Conservation (phyloP, 2,329 filamentous ascomycete genomes). For the Pochonia chlamydosporia region DNA sequence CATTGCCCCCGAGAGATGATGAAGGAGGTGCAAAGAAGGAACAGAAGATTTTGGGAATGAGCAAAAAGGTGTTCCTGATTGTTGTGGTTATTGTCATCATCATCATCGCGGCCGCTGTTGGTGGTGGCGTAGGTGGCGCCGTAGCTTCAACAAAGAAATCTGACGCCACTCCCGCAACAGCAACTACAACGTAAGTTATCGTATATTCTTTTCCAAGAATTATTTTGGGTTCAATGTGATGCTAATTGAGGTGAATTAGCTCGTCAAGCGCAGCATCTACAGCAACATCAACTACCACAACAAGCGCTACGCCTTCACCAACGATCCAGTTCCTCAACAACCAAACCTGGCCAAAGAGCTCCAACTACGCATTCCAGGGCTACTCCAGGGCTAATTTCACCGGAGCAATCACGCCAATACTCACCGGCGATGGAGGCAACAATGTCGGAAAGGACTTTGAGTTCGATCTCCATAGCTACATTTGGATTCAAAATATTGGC, state of each 20-base stretch:
- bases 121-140: neutral
- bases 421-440: neutral
- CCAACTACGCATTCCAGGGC: neutral
- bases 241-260: no score
- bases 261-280: constrained; percentile 4
- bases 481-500: neutral
- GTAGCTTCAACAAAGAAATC: neutral
- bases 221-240: no score
- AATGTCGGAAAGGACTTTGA: neutral
- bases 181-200: neutral
- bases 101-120: neutral
- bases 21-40: neutral
- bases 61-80: neutral
- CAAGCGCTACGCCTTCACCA: constrained; percentile 8
- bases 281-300: constrained; percentile 8
- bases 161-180: neutral
- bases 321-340: neutral
- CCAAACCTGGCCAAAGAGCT: neutral
- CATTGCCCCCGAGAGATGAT: neutral
- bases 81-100: neutral
- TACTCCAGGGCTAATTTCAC: neutral
- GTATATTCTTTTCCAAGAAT: neutral
- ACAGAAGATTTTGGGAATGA: neutral
- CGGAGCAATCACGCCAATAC: neutral
- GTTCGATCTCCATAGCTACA: neutral